These are phyloP conservation scores for Epichloe glyceriae DNA, from an alignment of 2,329 filamentous ascomycete genomes.

Conservation along the genomic window DNA sequence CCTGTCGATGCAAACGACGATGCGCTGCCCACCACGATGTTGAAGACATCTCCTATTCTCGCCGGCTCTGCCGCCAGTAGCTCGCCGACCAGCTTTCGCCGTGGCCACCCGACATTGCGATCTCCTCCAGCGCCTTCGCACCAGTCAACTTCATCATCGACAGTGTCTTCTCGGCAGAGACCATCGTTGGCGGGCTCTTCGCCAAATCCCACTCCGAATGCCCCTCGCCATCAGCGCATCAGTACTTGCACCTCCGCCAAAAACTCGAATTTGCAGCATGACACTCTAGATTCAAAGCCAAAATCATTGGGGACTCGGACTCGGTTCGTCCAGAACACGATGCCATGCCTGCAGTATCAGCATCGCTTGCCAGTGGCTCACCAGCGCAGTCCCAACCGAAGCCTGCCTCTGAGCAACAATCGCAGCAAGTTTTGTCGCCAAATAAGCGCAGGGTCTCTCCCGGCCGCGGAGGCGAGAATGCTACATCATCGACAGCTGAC, in stretches of 20 bases:
- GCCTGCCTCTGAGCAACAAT: background rate
- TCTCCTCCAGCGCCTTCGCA: slow-evolving; percentile 16
- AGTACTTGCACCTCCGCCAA: background rate
- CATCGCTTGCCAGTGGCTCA: background rate
- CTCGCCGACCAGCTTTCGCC: slow-evolving; percentile 34
- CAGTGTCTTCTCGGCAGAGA: background rate
- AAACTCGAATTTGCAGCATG: background rate
- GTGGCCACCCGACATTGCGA: slow-evolving; percentile 13
- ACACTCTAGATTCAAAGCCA: background rate
- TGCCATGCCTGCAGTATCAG: background rate
- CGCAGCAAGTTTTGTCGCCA: slow-evolving; percentile 14
- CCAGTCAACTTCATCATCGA: slow-evolving; percentile 11
- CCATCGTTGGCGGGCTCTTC: slow-evolving; percentile 11
- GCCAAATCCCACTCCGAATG: slow-evolving; percentile 1
- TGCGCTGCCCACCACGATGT: slow-evolving; percentile 43
- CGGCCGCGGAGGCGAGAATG: background rate
- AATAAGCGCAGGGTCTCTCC: slow-evolving; percentile 21
- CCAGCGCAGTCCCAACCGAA: background rate
- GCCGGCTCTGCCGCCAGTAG: slow-evolving; percentile 34
- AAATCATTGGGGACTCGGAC: background rate
- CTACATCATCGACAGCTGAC: background rate
- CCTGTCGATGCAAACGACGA: slow-evolving; percentile 20
- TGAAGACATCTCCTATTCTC: slow-evolving; percentile 43
- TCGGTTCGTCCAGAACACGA: background rate
- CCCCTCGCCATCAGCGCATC: slow-evolving; percentile 13